Base-by-base conservation (phyloP, 805 yeast species). In the Ogataea ganodermae region DNA sequence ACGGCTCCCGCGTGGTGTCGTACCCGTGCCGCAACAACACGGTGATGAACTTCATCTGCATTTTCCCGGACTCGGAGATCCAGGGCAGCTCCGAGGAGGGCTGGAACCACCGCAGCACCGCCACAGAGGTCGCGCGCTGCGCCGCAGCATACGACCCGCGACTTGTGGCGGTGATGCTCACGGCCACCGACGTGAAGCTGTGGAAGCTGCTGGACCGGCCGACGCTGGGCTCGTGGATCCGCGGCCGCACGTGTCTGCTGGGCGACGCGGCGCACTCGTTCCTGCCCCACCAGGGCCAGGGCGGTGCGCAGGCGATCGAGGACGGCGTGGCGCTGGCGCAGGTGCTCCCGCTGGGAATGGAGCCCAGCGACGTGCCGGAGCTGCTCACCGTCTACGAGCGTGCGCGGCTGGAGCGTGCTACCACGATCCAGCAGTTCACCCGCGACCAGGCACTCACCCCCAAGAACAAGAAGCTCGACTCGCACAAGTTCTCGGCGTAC, bases 311-410 rank as follows among this genome's bases (percentile, higher is more conserved):
- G 28, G 48, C 55, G 8, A 50, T 45, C 50, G 63, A 42, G 22
- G 57, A 45, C 48, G 57, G 59, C 6, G 57, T 55, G 9, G 61
- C 59, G 12, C 32, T 56, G 20, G 62, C 61, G 5, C 54, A 58
- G 44, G 58, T 63, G 18, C 59, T 62, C 40, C 86, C 89, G 53
- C 76, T 77, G 52, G 89, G 87, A 33, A 45, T 45, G 49, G 49
- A 45, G 35, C 28, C 23, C 16, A n/a, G 26, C 13, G 49, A 45
- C 20, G 45, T 45, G 26, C 42, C 49, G 3, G 49, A 40, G 10
- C 23, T 45, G 20, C 51, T 59, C 46, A 49, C 52, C 33, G 44
- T 61, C 9, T 63, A 61, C 39, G 65, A 63, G 38, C 31, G 39
- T 22, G 66, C 56, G 21, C 50, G 68, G 40, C 52, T 57, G 44